Evolutionary conservation across 2,329 filamentous ascomycete species (phyloP).

Genomic region (Pseudogymnoascus sp.): DNA sequence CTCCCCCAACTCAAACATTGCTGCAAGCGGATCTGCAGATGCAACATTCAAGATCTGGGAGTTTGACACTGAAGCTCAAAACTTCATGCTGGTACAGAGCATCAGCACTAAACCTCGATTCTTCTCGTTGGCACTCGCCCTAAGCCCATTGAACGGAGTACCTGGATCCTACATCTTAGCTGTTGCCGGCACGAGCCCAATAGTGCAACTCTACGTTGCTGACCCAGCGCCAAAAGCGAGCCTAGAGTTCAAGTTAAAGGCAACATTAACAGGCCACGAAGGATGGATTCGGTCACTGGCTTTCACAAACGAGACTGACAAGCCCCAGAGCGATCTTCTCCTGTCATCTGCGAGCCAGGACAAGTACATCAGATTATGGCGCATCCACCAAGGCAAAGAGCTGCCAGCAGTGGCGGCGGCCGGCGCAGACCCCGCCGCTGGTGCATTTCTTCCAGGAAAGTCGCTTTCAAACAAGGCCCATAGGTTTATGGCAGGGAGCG

Average conservation of each 20-base stretch:
- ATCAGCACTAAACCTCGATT: conserved; percentile 69
- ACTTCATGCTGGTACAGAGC: conserved; percentile 53
- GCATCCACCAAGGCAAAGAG: conserved; percentile 63
- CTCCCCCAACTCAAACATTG: conserved; percentile 28
- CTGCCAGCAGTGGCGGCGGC: conserved; percentile 49
- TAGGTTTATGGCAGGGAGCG: conserved; percentile 51
- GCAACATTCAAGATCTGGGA: conserved; percentile 65
- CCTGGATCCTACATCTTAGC: conserved; percentile 59
- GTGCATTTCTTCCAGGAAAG: conserved; percentile 55
- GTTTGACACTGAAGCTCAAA: conserved; percentile 37
- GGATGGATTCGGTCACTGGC: conserved; percentile 86
- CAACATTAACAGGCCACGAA: conserved; percentile 81
- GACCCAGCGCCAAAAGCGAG: conserved; percentile 32
- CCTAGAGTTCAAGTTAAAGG: conserved; percentile 58
- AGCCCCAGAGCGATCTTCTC: conserved; percentile 57
- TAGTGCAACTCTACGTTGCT: conserved; percentile 71
- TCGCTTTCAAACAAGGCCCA: conserved; percentile 87
- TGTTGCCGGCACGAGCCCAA: conserved; percentile 73
- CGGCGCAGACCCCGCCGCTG: conserved; percentile 47
- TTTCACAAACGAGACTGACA: conserved; percentile 57
- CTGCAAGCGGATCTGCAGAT: conserved; percentile 78
- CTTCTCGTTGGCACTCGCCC: conserved; percentile 70
- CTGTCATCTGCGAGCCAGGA: conserved; percentile 94
- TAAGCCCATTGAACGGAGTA: conserved; percentile 49
- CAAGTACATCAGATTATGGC: conserved; percentile 93